Conservation (phyloP, 345 rosid genomes). For the Hypericum perforatum region DNA sequence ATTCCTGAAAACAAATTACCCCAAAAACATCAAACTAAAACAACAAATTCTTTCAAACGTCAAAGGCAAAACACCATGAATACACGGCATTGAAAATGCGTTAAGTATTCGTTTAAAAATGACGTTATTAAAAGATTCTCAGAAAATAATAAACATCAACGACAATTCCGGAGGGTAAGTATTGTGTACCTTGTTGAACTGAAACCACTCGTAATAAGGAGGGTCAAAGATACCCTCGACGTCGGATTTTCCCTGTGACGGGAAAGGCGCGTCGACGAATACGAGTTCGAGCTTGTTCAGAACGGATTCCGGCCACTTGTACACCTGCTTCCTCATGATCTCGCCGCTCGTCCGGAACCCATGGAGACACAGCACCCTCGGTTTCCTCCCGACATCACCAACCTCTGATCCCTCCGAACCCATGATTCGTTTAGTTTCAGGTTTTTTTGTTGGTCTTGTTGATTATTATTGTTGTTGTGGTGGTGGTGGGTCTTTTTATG, state of each 20-base stretch:
- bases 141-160: too few species aligned
- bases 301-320: slow-evolving; percentile 20
- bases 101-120: too few species aligned
- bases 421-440: too few species aligned
- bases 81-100: not conserved
- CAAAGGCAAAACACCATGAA: too few species aligned
- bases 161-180: too few species aligned
- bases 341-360: slow-evolving; percentile 37
- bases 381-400: not conserved
- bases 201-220: slow-evolving; percentile 40
- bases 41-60: not conserved
- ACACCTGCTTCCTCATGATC: slow-evolving; percentile 15
- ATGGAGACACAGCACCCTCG: slow-evolving; percentile 31
- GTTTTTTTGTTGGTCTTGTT: too few species aligned
- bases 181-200: slow-evolving; percentile 16
- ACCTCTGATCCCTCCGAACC: too few species aligned
- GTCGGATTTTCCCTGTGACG: slow-evolving; percentile 31
- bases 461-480: too few species aligned
- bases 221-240: slow-evolving; percentile 33
- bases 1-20: slow-evolving; percentile 37
- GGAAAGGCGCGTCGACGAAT: slow-evolving; percentile 34
- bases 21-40: not conserved
- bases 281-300: slow-evolving; percentile 28
- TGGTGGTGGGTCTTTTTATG: too few species aligned
- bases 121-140: not conserved